Base-by-base conservation (phyloP, 257 asterid species). In the Salvia rosmarinus region DNA sequence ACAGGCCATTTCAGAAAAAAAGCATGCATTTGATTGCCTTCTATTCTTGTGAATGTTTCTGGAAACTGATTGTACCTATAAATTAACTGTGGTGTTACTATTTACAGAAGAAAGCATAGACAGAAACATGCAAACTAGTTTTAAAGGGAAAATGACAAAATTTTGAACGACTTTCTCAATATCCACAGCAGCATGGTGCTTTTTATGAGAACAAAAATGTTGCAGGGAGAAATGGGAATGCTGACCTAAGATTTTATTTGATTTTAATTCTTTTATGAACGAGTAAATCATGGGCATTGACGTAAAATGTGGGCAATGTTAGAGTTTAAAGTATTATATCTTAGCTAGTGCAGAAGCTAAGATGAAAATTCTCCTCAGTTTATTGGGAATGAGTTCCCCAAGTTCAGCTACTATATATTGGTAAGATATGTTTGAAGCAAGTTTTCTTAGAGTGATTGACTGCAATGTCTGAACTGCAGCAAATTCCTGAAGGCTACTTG, bases 21-120 rank as follows among this genome's bases (percentile, higher is more conserved):
- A 56, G 32, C 21, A 42, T 58, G 40, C 44, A 49, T 68, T 35
- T 34, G 49, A 54, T 59, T 56, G 76, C 16, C 57, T 63, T 75
- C 59, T 59, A 42, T 11, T 32, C 60, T 50, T 63, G 61, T 23
- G 25, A 62, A 56, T 52, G 30, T 37, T 68, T 63, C 8, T 37
- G 17, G 14, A 17, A 67, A 35, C n/a, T 20, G 14, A 49, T 57
- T 63, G 25, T 54, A 25, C 59, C 57, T 58, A 62, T 59, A 35
- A 64, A 77, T 32, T 39, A 39, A 39, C 10, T 54, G 37, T 74
- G 13, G 19, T 19, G 51, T 49, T 23, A 71, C 76, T 59, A 25
- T 56, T 20, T 14, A 73, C 39, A 32, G 49, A 5, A 76, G 54
- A 54, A 62, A 34, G 39, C 17, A 70, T 40, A 42, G 44, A 25